Conservation (phyloP, 352 stramenopile genomes). For the Hyaloperonospora arabidopsidis region DNA sequence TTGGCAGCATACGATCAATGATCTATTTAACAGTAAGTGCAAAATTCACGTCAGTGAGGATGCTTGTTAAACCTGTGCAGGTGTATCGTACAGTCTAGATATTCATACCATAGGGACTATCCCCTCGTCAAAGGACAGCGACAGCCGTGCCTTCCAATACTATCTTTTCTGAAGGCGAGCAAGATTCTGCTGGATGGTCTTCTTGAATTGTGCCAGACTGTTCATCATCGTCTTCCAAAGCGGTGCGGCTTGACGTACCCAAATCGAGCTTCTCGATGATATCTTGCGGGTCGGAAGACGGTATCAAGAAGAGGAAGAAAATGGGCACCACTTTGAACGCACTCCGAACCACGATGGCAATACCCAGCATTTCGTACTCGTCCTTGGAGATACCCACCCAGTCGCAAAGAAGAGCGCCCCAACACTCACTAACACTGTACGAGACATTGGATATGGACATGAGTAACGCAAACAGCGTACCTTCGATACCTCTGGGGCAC, state of each 20-base stretch:
- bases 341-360: slow-evolving; percentile 89
- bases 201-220: slow-evolving; percentile 31
- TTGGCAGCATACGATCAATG: too few species aligned
- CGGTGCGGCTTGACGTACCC: slow-evolving; percentile 7
- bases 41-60: too few species aligned
- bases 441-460: slow-evolving; percentile 97
- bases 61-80: too few species aligned
- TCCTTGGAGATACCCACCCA: slow-evolving; percentile 84
- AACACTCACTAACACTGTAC: slow-evolving; percentile 89
- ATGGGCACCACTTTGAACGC: slow-evolving; percentile 87
- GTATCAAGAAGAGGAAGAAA: slow-evolving; percentile 82
- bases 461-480: slow-evolving; percentile 93
- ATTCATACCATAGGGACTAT: not conserved
- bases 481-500: slow-evolving; percentile 92
- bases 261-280: slow-evolving; percentile 71
- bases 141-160: slow-evolving; percentile 17
- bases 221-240: slow-evolving; percentile 22
- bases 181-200: slow-evolving; percentile 33
- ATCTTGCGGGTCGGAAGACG: slow-evolving; percentile 57
- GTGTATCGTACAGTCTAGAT: not conserved
- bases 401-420: slow-evolving; percentile 86
- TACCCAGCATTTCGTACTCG: slow-evolving; percentile 87
- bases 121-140: slow-evolving; percentile 16
- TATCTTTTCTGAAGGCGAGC: slow-evolving; percentile 26
- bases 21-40: too few species aligned